phyloP scores from a whole-genome alignment of 179 eudicot species.

The Silene coronaria region DNA sequence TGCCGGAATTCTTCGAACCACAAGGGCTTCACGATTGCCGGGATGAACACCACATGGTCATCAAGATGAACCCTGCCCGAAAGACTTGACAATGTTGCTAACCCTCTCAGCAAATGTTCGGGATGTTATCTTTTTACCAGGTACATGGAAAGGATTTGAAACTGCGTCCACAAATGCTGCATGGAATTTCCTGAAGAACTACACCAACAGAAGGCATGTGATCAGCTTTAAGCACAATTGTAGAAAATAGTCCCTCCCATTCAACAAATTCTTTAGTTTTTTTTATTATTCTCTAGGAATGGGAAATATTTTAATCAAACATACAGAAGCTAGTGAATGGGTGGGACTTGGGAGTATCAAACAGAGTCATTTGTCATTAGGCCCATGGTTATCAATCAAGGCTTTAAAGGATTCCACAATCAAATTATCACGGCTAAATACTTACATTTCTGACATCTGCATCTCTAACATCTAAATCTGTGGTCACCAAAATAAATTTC shows the following conservation, averaged over 20 bases:
- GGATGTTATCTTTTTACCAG: slow-evolving; percentile 95
- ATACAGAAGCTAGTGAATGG: neutral
- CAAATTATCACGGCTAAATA: slow-evolving; percentile 2
- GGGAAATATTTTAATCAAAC: neutral
- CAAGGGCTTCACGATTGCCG: neutral
- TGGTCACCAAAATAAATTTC: slow-evolving; percentile 87
- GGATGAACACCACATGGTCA: slow-evolving; percentile 21
- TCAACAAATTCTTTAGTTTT: no score
- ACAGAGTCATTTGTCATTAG: neutral
- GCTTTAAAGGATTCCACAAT: no score
- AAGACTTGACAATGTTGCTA: slow-evolving; percentile 72
- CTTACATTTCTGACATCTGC: slow-evolving; percentile 96
- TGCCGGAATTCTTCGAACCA: neutral
- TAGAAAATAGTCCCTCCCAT: no score
- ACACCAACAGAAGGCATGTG: slow-evolving; percentile 8
- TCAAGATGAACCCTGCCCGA: slow-evolving; percentile 63
- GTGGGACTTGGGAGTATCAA: no score
- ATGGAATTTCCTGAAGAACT: slow-evolving; percentile 95
- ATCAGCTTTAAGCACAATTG: slow-evolving; percentile 3
- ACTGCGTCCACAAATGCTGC: slow-evolving; percentile 94
- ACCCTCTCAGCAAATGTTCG: slow-evolving; percentile 74
- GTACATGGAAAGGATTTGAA: slow-evolving; percentile 95
- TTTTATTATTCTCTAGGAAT: no score
- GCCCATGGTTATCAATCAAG: no score
- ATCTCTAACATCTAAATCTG: slow-evolving; percentile 87